Conservation (phyloP, 177 flowering plant species). For the Telopea speciosissima region DNA sequence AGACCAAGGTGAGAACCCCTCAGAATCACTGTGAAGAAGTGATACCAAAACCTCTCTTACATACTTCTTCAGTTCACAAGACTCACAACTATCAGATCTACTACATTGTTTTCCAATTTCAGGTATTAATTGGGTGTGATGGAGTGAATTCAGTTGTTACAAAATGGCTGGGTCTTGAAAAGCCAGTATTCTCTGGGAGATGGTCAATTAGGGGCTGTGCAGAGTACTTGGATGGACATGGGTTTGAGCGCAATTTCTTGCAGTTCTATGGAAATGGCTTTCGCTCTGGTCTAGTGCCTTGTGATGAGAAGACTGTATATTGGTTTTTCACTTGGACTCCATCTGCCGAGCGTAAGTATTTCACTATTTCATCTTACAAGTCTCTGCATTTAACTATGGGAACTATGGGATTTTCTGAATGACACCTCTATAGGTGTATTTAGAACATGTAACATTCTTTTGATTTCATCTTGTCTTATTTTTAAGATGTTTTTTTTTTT, state of each 20-base stretch:
- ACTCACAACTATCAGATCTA: background rate
- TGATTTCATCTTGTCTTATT: no score
- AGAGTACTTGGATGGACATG: conserved; percentile 34
- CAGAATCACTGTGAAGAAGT: background rate
- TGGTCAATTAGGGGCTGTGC: conserved; percentile 48
- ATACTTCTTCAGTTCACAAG: no score
- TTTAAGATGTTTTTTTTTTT: no score
- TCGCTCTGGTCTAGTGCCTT: conserved; percentile 57
- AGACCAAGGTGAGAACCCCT: conserved; percentile 40
- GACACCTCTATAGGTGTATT: no score
- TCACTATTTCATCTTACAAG: no score
- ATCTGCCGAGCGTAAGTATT: conserved; percentile 27
- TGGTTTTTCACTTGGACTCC: conserved; percentile 64
- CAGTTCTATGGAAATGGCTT: conserved; percentile 48
- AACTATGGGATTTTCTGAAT: no score
- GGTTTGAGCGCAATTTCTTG: conserved; percentile 28
- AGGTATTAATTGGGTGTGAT: conserved; percentile 85
- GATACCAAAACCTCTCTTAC: background rate
- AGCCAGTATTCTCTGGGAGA: conserved; percentile 41
- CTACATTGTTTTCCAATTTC: background rate
- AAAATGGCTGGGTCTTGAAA: conserved; percentile 57
- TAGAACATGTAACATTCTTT: no score
- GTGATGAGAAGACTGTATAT: conserved; percentile 52
- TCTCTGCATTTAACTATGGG: no score
- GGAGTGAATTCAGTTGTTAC: conserved; percentile 81